A percentile compares a stretch with the other conserved stretches of the same genome.
These are phyloP conservation scores for Trebouxia sp. DNA, from an alignment of 139 green algal species.

Conservation along the genomic window DNA sequence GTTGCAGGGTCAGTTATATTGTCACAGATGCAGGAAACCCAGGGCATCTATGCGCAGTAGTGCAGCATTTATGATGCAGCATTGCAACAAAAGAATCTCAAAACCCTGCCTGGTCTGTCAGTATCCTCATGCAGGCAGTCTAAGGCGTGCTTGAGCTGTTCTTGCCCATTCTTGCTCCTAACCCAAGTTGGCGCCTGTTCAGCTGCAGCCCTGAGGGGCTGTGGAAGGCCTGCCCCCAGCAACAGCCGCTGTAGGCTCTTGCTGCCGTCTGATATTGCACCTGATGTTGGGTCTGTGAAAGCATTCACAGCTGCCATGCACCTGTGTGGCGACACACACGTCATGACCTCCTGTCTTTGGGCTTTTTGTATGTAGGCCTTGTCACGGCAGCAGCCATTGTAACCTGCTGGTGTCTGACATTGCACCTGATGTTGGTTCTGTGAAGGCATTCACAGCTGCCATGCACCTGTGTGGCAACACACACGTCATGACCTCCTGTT, in stretches of 20 bases:
- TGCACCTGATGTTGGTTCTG: background rate
- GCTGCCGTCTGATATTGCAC: background rate
- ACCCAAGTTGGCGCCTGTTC: slow-evolving; percentile 30
- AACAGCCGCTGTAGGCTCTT: background rate
- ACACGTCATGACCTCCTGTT: no score
- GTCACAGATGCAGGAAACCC: no score
- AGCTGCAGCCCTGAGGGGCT: background rate
- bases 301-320: slow-evolving; percentile 15
- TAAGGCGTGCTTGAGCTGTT: background rate
- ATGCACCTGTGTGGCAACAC: no score
- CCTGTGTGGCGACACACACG: no score
- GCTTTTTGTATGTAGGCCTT: no score
- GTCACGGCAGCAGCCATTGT: background rate
- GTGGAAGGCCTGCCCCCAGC: background rate
- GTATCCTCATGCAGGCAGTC: background rate
- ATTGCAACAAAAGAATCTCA: no score
- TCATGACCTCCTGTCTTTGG: no score
- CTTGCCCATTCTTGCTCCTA: background rate
- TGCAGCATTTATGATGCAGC: no score
- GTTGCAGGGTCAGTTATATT: no score
- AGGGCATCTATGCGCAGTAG: no score
- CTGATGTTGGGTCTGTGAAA: slow-evolving; percentile 11
- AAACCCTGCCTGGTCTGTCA: background rate
- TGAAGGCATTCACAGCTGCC: slow-evolving; percentile 7
- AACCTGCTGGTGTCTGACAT: background rate